These are phyloP conservation scores for Pisolithus marmoratus DNA, from an alignment of 768 basidiomycete genomes.

Conservation along the genomic window DNA sequence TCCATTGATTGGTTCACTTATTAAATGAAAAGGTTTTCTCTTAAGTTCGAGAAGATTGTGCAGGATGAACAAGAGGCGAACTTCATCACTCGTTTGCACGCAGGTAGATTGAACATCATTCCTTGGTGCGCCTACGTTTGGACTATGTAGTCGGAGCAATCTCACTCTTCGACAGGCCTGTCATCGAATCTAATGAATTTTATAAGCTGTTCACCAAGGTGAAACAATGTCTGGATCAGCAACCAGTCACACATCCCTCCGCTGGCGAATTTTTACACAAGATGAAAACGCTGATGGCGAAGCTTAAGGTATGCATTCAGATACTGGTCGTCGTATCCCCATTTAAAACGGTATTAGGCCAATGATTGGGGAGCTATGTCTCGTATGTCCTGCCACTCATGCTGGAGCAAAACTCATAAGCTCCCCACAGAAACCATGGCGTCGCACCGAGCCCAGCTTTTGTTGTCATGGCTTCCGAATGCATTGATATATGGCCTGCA, in stretches of 20 bases:
- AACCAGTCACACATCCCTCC: slow-evolving; percentile 40
- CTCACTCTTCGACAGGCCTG: slow-evolving; percentile 30
- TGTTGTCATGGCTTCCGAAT: slow-evolving; percentile 37
- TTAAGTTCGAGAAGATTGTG: slow-evolving; percentile 59
- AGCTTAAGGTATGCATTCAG: slow-evolving; percentile 44
- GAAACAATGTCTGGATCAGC: slow-evolving; percentile 43
- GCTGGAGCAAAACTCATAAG: background rate
- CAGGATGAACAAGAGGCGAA: slow-evolving; percentile 55
- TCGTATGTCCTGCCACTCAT: slow-evolving; percentile 33
- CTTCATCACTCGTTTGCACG: slow-evolving; percentile 56
- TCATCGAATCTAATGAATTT: slow-evolving; percentile 58
- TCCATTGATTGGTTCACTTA: background rate
- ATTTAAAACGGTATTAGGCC: slow-evolving; percentile 29
- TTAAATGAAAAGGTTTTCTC: slow-evolving; percentile 37
- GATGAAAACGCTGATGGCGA: slow-evolving; percentile 63
- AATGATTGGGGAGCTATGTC: slow-evolving; percentile 64
- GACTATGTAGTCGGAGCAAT: background rate
- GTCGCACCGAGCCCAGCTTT: slow-evolving; percentile 40
- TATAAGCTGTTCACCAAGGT: slow-evolving; percentile 48
- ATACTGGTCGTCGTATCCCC: background rate
- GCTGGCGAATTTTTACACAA: slow-evolving; percentile 52
- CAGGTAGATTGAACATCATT: slow-evolving; percentile 49
- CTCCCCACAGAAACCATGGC: slow-evolving; percentile 38
- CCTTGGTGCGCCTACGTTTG: slow-evolving; percentile 39
- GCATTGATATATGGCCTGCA: slow-evolving; percentile 45